phyloP scores from a whole-genome alignment of 345 rosid species.

The Hibiscus syriacus region DNA sequence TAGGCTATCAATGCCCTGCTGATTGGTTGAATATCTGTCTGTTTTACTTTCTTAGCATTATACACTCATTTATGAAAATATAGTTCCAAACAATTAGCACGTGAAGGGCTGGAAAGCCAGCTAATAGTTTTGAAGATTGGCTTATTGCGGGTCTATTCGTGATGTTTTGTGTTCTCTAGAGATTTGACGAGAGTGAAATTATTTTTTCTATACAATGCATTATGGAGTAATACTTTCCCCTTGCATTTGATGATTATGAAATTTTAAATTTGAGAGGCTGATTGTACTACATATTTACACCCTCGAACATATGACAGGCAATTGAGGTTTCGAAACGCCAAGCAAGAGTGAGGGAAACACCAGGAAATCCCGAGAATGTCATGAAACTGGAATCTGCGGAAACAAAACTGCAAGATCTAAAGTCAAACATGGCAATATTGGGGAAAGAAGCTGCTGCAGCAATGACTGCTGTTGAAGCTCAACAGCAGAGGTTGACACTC shows the following conservation, averaged over 20 bases:
- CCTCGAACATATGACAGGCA: slow-evolving; percentile 52
- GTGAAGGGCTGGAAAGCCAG: neutral
- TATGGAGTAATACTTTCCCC: neutral
- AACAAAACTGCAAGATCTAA: slow-evolving; percentile 67
- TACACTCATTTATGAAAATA: neutral
- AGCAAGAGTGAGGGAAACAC: slow-evolving; percentile 65
- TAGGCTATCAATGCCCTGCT: neutral
- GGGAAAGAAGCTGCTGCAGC: slow-evolving; percentile 93
- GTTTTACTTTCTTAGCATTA: neutral
- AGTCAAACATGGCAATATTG: slow-evolving; percentile 59
- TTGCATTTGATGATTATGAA: neutral
- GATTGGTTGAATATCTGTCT: neutral
- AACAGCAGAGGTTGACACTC: slow-evolving; percentile 86
- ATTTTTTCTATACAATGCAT: neutral
- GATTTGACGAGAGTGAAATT: neutral
- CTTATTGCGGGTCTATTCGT: neutral
- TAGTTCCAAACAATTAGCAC: neutral
- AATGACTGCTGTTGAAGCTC: slow-evolving; percentile 91
- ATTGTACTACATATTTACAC: slow-evolving; percentile 5
- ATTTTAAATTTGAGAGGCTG: neutral
- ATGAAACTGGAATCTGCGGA: slow-evolving; percentile 79
- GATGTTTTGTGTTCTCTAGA: neutral
- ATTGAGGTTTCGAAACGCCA: slow-evolving; percentile 85
- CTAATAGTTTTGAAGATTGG: neutral
- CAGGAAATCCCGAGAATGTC: slow-evolving; percentile 53